Evolutionary conservation across 192 early-diverging fungal species (phyloP).

Genomic region (Backusella circina): DNA sequence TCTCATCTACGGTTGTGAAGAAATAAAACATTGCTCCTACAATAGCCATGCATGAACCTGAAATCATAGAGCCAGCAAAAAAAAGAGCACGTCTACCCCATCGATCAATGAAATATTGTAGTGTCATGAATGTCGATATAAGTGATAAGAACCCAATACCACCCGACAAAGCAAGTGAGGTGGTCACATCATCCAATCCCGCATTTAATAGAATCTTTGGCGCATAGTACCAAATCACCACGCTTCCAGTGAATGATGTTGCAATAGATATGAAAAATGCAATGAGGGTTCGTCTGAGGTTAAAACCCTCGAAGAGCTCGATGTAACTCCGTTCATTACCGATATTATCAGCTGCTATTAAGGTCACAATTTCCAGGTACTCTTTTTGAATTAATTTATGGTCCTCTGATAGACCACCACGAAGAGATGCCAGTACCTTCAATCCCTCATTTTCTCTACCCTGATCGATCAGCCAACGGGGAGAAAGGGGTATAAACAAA

Average conservation of each 20-base stretch:
- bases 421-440: constrained; percentile 59
- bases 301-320: constrained; percentile 51
- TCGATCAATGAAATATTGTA: constrained; percentile 66
- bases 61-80: constrained; percentile 59
- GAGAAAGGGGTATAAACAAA: constrained; percentile 72
- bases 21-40: constrained; percentile 44
- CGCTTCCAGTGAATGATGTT: constrained; percentile 80
- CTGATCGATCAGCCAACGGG: constrained; percentile 77
- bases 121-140: constrained; percentile 71
- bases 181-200: constrained; percentile 16
- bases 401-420: constrained; percentile 20
- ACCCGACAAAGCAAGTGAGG: constrained; percentile 22
- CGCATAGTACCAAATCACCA: constrained; percentile 59
- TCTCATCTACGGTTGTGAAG: constrained; percentile 7
- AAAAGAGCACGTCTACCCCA: constrained; percentile 78
- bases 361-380: constrained; percentile 65
- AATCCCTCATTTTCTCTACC: constrained; percentile 65
- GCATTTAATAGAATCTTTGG: constrained; percentile 45
- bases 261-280: constrained; percentile 67
- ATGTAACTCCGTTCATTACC: constrained; percentile 55
- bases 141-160: constrained; percentile 58
- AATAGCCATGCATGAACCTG: constrained; percentile 59
- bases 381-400: constrained; percentile 52
- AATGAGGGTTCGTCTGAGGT: constrained; percentile 56
- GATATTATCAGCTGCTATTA: constrained; percentile 55